Percentiles rank a stretch among this genome's conserved stretches.
phyloP scores from a whole-genome alignment of 805 yeast genomes.

The Teunomyces barrocoloradensis region DNA sequence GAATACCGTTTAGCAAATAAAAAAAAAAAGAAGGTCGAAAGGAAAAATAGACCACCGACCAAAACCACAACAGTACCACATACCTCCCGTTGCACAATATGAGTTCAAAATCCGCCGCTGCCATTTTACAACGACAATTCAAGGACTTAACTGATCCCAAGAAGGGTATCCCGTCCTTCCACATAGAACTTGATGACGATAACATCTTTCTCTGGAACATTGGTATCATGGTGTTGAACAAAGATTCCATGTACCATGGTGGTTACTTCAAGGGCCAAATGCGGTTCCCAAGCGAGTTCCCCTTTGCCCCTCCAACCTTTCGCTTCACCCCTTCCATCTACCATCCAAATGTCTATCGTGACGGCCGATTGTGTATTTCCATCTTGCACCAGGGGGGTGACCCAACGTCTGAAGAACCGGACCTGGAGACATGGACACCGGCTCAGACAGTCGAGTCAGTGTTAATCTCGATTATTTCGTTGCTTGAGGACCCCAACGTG shows the following conservation, averaged over 20 bases:
- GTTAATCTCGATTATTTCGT: slow-evolving; percentile 82
- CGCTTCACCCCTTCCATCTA: slow-evolving; percentile 89
- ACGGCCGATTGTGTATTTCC: slow-evolving; percentile 90
- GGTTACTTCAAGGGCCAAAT: slow-evolving; percentile 93
- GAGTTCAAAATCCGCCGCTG: slow-evolving; percentile 65
- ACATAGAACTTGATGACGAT: slow-evolving; percentile 60
- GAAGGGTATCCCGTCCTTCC: slow-evolving; percentile 60
- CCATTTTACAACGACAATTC: slow-evolving; percentile 87
- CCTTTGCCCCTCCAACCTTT: slow-evolving; percentile 89
- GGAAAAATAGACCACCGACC: background rate
- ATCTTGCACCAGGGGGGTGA: slow-evolving; percentile 91
- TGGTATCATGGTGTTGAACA: slow-evolving; percentile 87
- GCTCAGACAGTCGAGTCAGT: slow-evolving; percentile 92
- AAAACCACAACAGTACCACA: background rate
- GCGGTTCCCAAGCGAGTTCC: slow-evolving; percentile 90
- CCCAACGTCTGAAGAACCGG: slow-evolving; percentile 86
- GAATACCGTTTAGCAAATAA: background rate
- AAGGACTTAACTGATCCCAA: slow-evolving; percentile 92
- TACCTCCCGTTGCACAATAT: slow-evolving; percentile 14
- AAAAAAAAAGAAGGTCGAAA: background rate
- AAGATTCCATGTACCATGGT: slow-evolving; percentile 88
- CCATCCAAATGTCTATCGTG: slow-evolving; percentile 94
- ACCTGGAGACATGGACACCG: slow-evolving; percentile 91
- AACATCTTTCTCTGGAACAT: slow-evolving; percentile 71
- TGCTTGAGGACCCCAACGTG: slow-evolving; percentile 91